Percentiles rank a stretch among this genome's conserved stretches.
phyloP scores from a whole-genome alignment of 2,329 filamentous ascomycete species.

The Didymosphaeria variabile region DNA sequence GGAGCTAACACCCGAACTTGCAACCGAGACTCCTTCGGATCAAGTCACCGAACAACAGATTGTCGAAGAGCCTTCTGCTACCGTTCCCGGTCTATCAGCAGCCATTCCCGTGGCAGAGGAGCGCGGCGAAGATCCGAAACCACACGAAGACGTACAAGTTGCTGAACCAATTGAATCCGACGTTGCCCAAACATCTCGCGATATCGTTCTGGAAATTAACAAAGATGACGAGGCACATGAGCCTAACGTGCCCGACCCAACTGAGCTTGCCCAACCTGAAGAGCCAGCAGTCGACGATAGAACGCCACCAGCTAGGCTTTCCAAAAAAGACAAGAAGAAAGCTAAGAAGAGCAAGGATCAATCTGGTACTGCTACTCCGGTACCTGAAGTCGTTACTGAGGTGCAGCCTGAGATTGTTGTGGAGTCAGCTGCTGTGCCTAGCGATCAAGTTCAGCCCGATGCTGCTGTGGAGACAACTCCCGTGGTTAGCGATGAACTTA shows the following conservation, averaged over 20 bases:
- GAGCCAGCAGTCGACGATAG: constrained; percentile 17
- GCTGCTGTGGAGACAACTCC: background rate
- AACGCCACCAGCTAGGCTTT: constrained; percentile 21
- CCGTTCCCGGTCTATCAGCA: background rate
- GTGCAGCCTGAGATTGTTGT: constrained; percentile 1
- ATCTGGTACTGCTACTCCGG: constrained; percentile 20
- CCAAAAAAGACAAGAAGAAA: constrained; percentile 20
- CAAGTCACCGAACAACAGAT: constrained; percentile 5
- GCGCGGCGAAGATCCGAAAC: background rate
- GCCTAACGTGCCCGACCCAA: background rate
- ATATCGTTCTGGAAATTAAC: constrained; percentile 16
- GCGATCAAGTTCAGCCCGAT: background rate
- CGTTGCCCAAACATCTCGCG: constrained; percentile 2
- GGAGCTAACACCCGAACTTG: constrained; percentile 18
- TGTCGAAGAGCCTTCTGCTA: constrained; percentile 1
- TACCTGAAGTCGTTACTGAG: constrained; percentile 17
- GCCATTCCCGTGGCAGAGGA: background rate
- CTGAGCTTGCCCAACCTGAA: constrained; percentile 7
- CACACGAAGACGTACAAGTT: background rate
- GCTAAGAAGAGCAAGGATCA: constrained; percentile 15
- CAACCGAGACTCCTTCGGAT: constrained; percentile 11
- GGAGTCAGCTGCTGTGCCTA: background rate
- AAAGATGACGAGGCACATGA: constrained; percentile 9
- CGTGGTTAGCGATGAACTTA: background rate
- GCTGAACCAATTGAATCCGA: constrained; percentile 1